Conservation (phyloP, 768 basidiomycete genomes). For the Leccinum variicolor region DNA sequence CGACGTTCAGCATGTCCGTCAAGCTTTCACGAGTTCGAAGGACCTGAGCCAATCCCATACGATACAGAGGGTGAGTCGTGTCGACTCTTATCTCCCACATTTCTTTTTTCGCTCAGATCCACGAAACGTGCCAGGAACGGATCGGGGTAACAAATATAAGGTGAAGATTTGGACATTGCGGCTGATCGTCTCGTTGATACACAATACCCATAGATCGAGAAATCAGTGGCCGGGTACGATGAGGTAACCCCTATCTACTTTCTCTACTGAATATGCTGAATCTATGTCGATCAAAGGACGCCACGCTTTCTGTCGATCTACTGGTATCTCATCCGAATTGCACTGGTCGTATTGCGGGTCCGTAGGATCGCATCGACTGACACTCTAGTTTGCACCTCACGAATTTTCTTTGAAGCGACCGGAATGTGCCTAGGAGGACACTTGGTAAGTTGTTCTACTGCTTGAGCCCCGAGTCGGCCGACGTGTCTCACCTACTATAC, state of each 20-base stretch:
- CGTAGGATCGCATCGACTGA: too few species aligned
- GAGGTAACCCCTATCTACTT: constrained; percentile 48
- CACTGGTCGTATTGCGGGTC: constrained; percentile 56
- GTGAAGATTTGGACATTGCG: constrained; percentile 30
- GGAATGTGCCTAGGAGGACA: constrained; percentile 93
- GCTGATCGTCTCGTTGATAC: constrained; percentile 3
- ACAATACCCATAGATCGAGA: constrained; percentile 63
- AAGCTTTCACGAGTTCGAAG: constrained; percentile 89
- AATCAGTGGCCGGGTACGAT: constrained; percentile 82
- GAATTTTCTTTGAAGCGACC: constrained; percentile 47
- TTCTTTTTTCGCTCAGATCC: background rate
- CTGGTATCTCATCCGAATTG: constrained; percentile 74
- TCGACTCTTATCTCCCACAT: background rate
- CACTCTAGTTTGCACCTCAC: background rate
- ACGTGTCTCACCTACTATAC: constrained; percentile 1
- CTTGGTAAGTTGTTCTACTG: constrained; percentile 46
- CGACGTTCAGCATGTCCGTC: constrained; percentile 66
- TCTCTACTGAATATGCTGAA: background rate
- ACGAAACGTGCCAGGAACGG: constrained; percentile 53
- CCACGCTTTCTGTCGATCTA: constrained; percentile 72
- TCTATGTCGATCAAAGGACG: constrained; percentile 51
- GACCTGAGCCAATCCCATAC: constrained; percentile 85
- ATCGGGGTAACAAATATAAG: constrained; percentile 93
- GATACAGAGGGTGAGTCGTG: constrained; percentile 66
- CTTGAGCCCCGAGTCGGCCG: background rate